phyloP scores from a whole-genome alignment of 2,329 filamentous ascomycete genomes.

The Colletotrichum sp. region DNA sequence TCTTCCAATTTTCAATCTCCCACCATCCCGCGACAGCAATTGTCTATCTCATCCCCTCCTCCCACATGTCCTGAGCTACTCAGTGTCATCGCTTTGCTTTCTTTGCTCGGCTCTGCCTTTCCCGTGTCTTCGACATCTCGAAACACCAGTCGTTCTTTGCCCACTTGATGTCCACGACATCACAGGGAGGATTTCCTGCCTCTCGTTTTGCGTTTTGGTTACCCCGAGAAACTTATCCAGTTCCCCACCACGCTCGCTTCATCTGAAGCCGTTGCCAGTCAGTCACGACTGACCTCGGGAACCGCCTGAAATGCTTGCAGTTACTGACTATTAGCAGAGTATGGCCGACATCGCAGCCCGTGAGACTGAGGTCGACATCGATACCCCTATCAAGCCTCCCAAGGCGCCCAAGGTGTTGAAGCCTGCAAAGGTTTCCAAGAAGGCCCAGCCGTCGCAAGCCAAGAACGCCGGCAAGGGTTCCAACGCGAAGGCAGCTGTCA shows the following conservation, averaged over 20 bases:
- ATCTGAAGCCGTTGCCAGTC: slow-evolving; percentile 7
- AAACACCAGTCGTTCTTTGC: slow-evolving; percentile 8
- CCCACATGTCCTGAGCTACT: not conserved
- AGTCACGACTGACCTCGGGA: slow-evolving; percentile 5
- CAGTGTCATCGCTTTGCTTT: slow-evolving; percentile 8
- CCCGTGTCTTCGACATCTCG: not conserved
- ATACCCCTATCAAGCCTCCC: not conserved
- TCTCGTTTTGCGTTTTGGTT: slow-evolving; percentile 19
- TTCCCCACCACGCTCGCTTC: not conserved
- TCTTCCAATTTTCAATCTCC: not conserved
- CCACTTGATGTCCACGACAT: not conserved
- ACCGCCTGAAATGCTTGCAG: not conserved
- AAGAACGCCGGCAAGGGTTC: not conserved
- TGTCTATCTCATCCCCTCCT: not conserved
- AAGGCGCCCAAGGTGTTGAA: not conserved
- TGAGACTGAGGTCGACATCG: not conserved
- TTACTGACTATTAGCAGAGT: slow-evolving; percentile 27
- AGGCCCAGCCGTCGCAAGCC: not conserved
- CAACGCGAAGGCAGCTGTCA: slow-evolving; percentile 18
- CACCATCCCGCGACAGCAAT: not conserved
- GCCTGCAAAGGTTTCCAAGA: not conserved
- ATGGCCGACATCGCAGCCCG: slow-evolving; percentile 39
- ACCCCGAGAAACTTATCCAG: not conserved
- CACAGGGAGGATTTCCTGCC: not conserved
- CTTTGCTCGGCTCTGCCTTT: slow-evolving; percentile 4